phyloP scores from a whole-genome alignment of 108 stramenopile species.

The Skeletonema menzelii region DNA sequence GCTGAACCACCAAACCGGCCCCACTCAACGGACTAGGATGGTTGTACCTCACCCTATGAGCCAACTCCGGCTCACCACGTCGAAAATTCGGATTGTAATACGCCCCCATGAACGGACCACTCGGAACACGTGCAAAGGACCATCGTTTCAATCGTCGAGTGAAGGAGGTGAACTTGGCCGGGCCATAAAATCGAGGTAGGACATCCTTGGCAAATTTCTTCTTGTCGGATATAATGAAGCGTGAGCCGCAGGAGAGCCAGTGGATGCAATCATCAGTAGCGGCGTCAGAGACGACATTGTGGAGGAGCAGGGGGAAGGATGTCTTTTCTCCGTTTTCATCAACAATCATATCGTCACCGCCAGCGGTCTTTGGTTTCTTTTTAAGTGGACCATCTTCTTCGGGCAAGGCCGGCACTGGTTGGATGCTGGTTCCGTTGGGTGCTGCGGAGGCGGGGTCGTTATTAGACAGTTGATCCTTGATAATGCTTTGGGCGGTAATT shows the following conservation, averaged over 20 bases:
- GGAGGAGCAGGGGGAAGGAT: constrained; percentile 39
- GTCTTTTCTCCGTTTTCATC: constrained; percentile 27
- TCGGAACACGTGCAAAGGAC: constrained; percentile 53
- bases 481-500: neutral
- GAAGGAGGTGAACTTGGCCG: constrained; percentile 72
- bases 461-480: neutral
- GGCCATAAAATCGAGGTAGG: constrained; percentile 57
- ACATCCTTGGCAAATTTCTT: constrained; percentile 55
- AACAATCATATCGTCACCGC: constrained; percentile 2
- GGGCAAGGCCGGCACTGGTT: neutral
- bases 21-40: constrained; percentile 24
- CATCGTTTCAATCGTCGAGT: constrained; percentile 65
- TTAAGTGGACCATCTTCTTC: neutral
- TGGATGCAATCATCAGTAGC: constrained; percentile 33
- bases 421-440: neutral
- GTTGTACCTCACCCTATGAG: constrained; percentile 30
- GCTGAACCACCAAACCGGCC: constrained; percentile 24
- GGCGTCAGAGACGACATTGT: constrained; percentile 41
- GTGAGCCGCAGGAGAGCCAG: constrained; percentile 64
- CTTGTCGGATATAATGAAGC: constrained; percentile 70
- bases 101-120: constrained; percentile 62
- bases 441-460: neutral
- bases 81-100: constrained; percentile 54
- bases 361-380: neutral
- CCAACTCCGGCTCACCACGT: constrained; percentile 36